Percentiles rank a stretch among this genome's conserved stretches.
These are phyloP conservation scores for Pittosporum tobira DNA, from an alignment of 129 eudicot species.

Conservation along the genomic window DNA sequence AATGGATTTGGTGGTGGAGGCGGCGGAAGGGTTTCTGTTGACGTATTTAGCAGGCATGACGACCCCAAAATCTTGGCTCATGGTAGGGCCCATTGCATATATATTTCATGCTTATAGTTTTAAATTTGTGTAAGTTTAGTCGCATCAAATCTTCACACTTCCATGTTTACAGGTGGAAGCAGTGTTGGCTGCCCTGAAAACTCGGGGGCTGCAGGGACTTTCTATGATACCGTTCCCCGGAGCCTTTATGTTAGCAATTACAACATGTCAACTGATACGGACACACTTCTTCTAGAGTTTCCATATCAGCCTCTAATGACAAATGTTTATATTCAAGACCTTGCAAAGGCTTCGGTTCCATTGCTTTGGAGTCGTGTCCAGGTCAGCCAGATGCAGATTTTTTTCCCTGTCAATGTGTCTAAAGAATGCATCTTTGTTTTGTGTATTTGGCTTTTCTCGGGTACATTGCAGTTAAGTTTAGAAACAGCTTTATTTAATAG, in stretches of 20 bases:
- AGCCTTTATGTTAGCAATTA: slow-evolving; percentile 83
- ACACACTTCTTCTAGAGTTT: slow-evolving; percentile 77
- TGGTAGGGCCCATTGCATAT: slow-evolving; percentile 46
- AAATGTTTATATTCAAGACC: slow-evolving; percentile 57
- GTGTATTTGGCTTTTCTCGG: not conserved
- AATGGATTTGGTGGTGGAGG: slow-evolving; percentile 96
- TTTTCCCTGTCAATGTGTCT: not conserved
- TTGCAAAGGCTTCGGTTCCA: slow-evolving; percentile 90
- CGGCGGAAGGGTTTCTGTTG: slow-evolving; percentile 90
- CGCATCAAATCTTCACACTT: slow-evolving; percentile 6
- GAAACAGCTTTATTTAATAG: not conserved
- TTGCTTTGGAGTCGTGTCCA: slow-evolving; percentile 99
- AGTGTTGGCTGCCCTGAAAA: slow-evolving; percentile 87
- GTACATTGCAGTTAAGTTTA: too few species aligned
- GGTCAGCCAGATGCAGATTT: slow-evolving; percentile 37
- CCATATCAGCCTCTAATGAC: slow-evolving; percentile 93
- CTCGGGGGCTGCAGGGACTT: slow-evolving; percentile 97
- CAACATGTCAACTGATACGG: slow-evolving; percentile 71
- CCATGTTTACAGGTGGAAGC: slow-evolving; percentile 70
- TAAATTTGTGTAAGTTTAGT: not conserved
- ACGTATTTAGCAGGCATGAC: slow-evolving; percentile 93
- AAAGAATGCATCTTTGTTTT: not conserved
- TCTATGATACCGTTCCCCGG: slow-evolving; percentile 85
- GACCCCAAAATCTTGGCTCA: slow-evolving; percentile 60
- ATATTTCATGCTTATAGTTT: not conserved